Evolutionary conservation across 2,329 filamentous ascomycete species (phyloP), one percentile per base, ranked within the genome.

Genomic region (Arthrobotrys sinensis): DNA sequence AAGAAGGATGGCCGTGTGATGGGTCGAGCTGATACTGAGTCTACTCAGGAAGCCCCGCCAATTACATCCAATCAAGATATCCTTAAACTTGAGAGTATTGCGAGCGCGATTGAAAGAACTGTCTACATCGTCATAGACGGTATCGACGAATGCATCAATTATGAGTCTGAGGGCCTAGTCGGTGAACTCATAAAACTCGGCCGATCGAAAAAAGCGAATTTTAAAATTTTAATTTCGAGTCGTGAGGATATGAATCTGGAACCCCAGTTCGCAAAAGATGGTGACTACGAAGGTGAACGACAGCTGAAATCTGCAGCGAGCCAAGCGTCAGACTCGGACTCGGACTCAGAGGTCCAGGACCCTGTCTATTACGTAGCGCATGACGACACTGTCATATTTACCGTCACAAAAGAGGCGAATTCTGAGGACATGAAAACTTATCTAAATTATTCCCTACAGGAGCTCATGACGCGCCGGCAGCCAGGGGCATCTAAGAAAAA

Each of bases 361-460:
- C 55, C 55, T 43, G 24, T 60, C 36, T 14, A 24, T 2, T 43
- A 36, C 21, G 21, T 71, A 4, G 32, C n/a, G 2, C 32, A 71
- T 3, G 66, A 46, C 8, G 73, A 77, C 50, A 53, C 66, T 8
- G 38, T 43, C 4, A 77, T 77, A 6, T 43, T 77, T 19, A 71
- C 66, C 1, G 73, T 77, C 3, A 71, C 66, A 3, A 77, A 77
- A 32, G 64, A 52, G 12, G 65, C 73, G 36, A 77, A 71, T 21
- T 62, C 57, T 4, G 60, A 64, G 14, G 73, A 77, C 60, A 77
- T 77, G 73, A 71, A 55, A 21, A 60, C 66, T 3, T 77, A 71
- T 40, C 36, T 77, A 6, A 64, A 67, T 8, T 16, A 60, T n/a
- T 43, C 55, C 3, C 34, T 60, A 3, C 16, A n/a, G 14, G 36